Percentiles rank a stretch among this genome's conserved stretches.
Evolutionary conservation across 768 basidiomycete species (phyloP).

Genomic region (Pleurotus sapidus): DNA sequence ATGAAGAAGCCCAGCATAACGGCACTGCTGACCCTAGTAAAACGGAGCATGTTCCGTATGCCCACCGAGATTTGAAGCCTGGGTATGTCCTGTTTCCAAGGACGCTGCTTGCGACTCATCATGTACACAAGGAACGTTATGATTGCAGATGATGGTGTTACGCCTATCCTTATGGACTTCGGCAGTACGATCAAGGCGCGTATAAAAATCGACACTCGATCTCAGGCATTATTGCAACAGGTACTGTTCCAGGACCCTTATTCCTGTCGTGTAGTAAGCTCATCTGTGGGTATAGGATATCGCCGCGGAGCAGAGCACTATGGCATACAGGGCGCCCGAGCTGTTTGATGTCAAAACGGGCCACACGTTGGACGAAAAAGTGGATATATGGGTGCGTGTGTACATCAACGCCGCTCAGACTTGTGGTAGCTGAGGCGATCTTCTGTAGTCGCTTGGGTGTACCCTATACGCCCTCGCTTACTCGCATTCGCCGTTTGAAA

Average conservation of each 20-base stretch:
- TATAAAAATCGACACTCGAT: conserved; percentile 75
- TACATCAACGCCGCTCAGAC: neutral
- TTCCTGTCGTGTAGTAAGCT: neutral
- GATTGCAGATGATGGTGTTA: conserved; percentile 87
- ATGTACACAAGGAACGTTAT: conserved; percentile 78
- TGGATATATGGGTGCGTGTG: conserved; percentile 87
- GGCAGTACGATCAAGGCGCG: conserved; percentile 89
- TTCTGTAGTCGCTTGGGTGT: conserved; percentile 83
- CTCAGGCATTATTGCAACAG: conserved; percentile 88
- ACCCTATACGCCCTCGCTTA: conserved; percentile 94
- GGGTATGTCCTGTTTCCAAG: conserved; percentile 53
- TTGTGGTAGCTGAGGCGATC: neutral
- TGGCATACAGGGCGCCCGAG: conserved; percentile 98
- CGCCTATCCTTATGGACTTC: conserved; percentile 97
- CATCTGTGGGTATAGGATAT: conserved; percentile 58
- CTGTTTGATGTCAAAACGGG: conserved; percentile 97
- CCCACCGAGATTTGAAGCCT: conserved; percentile 95
- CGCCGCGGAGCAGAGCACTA: conserved; percentile 96
- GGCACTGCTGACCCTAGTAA: conserved; percentile 30
- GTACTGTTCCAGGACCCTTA: conserved; percentile 28
- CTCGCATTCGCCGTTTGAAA: conserved; percentile 95
- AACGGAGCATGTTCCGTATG: conserved; percentile 80
- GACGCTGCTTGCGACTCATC: neutral
- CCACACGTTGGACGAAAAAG: conserved; percentile 83
- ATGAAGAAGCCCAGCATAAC: conserved; percentile 58